phyloP scores from a whole-genome alignment of 768 basidiomycete species.

The Brasilioporus rufonigricans region DNA sequence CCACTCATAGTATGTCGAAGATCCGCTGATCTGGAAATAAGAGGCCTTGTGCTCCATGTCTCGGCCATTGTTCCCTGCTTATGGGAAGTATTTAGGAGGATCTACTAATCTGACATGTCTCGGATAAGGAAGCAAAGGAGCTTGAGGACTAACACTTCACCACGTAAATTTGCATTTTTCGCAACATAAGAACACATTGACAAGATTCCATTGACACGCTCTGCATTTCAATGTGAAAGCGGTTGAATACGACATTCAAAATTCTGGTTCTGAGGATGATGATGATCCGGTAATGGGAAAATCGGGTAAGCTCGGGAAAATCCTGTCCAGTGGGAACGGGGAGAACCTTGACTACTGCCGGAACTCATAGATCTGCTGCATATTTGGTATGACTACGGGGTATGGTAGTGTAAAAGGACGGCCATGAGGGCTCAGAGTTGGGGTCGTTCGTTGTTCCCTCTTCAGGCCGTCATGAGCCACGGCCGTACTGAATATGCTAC shows the following conservation, averaged over 20 bases:
- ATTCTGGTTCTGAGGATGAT: slow-evolving; percentile 12
- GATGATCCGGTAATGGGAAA: slow-evolving; percentile 23
- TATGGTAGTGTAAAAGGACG: slow-evolving; percentile 1
- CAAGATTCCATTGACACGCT: slow-evolving; percentile 4
- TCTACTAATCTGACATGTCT: slow-evolving; percentile 18
- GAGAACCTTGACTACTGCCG: neutral
- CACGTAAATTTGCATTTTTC: slow-evolving; percentile 23
- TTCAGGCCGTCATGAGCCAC: no score
- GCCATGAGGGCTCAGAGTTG: neutral
- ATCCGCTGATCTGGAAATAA: slow-evolving; percentile 10
- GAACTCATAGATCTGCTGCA: slow-evolving; percentile 6
- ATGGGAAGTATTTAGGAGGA: slow-evolving; percentile 26
- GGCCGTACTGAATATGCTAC: neutral
- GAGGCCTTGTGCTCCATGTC: slow-evolving; percentile 9
- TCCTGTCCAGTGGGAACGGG: slow-evolving; percentile 19
- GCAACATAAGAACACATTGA: slow-evolving; percentile 6
- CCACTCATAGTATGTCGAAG: slow-evolving; percentile 19
- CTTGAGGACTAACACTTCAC: slow-evolving; percentile 14
- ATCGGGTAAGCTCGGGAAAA: slow-evolving; percentile 15
- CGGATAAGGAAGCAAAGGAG: slow-evolving; percentile 19
- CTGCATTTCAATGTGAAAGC: slow-evolving; percentile 5
- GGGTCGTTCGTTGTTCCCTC: neutral
- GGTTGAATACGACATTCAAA: slow-evolving; percentile 3
- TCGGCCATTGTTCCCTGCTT: slow-evolving; percentile 31
- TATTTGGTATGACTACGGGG: slow-evolving; percentile 9